Base-by-base conservation (phyloP, 441 rosid species). In the Iberis amara region DNA sequence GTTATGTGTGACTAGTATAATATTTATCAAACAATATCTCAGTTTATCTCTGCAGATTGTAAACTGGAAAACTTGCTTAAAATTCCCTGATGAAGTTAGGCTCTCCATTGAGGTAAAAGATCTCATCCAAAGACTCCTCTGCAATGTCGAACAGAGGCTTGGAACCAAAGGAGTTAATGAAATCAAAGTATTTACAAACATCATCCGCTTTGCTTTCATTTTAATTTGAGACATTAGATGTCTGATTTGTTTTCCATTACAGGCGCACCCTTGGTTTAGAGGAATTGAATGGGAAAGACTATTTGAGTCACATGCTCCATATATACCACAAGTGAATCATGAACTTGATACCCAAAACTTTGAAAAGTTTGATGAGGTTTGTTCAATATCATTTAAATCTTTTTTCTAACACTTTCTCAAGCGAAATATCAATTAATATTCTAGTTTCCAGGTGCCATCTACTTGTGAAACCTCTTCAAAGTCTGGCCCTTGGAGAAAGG, bases 281-380 rank as follows among this genome's bases (percentile, higher is more conserved):
- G 79, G 68, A 47, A 63, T 70, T 7, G 68, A 80, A 28, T 80
- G 86, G 83, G 73, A 74, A 30, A 68, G 64, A 43, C 57, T 80
- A 14, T 80, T 76, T 11, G 81, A 68, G 54, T 71, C 74, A 60
- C 68, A 75, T 31, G 86, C 86, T 62, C 81, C 81, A 13, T 75
- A 73, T 68, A 68, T 72, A 66, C 86, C 81, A 1, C 55, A 80
- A 76, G 79, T 80, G 63, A 76, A 75, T 46, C 71, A 66, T 61
- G 80, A 73, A 43, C 72, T 80, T n/a, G 86, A 80, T 59, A 77
- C 83, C 13, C 86, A 69, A 37, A 80, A 80, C 74, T 80, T 80
- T 55, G 79, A 76, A 61, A 77, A 75, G 66, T 80, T 73, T 71
- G 86, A 80, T 3, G 86, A 80, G 86, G 86, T 80, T 42, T 52